These are phyloP conservation scores for Whalleya microplaca DNA, from an alignment of 2,329 filamentous ascomycete species.

Conservation along the genomic window DNA sequence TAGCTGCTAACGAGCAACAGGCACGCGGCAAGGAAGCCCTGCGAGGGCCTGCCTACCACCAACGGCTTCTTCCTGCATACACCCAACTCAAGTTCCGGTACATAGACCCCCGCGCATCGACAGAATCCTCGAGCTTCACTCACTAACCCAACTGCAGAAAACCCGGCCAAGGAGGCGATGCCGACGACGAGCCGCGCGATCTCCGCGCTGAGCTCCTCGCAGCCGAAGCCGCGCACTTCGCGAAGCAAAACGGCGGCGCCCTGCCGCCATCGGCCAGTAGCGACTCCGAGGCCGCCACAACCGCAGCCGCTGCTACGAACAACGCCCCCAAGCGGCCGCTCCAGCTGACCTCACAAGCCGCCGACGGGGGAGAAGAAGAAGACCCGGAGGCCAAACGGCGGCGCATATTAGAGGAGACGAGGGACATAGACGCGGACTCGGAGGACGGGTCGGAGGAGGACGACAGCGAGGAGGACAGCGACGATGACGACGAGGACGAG, in stretches of 20 bases:
- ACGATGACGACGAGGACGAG: constrained; percentile 79
- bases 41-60: constrained; percentile 92
- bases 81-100: constrained; percentile 88
- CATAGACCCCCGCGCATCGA: constrained; percentile 21
- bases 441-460: constrained; percentile 61
- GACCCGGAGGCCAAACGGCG: constrained; percentile 82
- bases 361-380: constrained; percentile 68
- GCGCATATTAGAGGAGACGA: constrained; percentile 83
- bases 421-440: constrained; percentile 82
- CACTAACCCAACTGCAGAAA: constrained; percentile 52
- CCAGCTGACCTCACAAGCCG: constrained; percentile 49
- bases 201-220: constrained; percentile 87
- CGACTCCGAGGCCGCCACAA: constrained; percentile 50
- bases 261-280: constrained; percentile 41
- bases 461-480: constrained; percentile 56
- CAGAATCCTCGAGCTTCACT: neutral
- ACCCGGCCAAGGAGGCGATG: constrained; percentile 86
- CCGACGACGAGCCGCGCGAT: constrained; percentile 77
- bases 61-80: constrained; percentile 91
- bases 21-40: constrained; percentile 94
- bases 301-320: constrained; percentile 43
- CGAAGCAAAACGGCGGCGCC: constrained; percentile 75
- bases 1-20: constrained; percentile 48
- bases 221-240: constrained; percentile 85
- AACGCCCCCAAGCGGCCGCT: constrained; percentile 67